These are phyloP conservation scores for Yamadazyma dendronema DNA, from an alignment of 1,139 yeast species.

Conservation along the genomic window DNA sequence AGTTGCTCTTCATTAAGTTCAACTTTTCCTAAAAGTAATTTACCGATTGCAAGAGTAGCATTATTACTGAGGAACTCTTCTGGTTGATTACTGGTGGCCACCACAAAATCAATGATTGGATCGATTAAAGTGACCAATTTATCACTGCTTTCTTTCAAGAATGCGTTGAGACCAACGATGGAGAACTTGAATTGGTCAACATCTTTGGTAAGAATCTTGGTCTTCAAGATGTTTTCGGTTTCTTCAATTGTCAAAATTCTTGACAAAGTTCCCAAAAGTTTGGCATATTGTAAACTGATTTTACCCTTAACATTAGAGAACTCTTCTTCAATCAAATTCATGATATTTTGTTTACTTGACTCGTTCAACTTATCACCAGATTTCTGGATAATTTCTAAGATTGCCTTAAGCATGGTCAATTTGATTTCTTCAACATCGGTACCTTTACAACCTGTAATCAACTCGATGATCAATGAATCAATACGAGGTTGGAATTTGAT, in stretches of 20 bases:
- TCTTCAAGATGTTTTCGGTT: constrained; percentile 57
- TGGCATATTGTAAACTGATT: constrained; percentile 72
- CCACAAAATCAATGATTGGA: constrained; percentile 48
- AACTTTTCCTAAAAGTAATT: constrained; percentile 50
- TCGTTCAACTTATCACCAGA: constrained; percentile 81
- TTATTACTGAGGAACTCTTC: constrained; percentile 69
- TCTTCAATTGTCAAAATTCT: constrained; percentile 65
- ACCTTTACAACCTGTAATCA: constrained; percentile 71
- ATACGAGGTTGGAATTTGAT: constrained; percentile 90
- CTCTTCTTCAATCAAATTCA: constrained; percentile 77
- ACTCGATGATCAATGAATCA: constrained; percentile 85
- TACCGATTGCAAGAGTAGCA: constrained; percentile 82
- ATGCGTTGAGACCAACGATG: constrained; percentile 72
- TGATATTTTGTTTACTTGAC: constrained; percentile 63
- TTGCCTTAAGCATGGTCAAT: constrained; percentile 81
- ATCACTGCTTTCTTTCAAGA: constrained; percentile 70
- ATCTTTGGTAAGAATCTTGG: constrained; percentile 53
- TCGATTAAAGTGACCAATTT: constrained; percentile 53
- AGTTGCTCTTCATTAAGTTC: constrained; percentile 22
- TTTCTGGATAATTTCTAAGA: constrained; percentile 76
- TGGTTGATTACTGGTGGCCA: constrained; percentile 44
- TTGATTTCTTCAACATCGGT: constrained; percentile 63
- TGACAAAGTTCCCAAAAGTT: constrained; percentile 73
- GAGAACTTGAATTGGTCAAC: constrained; percentile 56
- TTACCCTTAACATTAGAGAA: constrained; percentile 51